phyloP scores from a whole-genome alignment of 2,329 filamentous ascomycete genomes.

The Scedosporium boydii region DNA sequence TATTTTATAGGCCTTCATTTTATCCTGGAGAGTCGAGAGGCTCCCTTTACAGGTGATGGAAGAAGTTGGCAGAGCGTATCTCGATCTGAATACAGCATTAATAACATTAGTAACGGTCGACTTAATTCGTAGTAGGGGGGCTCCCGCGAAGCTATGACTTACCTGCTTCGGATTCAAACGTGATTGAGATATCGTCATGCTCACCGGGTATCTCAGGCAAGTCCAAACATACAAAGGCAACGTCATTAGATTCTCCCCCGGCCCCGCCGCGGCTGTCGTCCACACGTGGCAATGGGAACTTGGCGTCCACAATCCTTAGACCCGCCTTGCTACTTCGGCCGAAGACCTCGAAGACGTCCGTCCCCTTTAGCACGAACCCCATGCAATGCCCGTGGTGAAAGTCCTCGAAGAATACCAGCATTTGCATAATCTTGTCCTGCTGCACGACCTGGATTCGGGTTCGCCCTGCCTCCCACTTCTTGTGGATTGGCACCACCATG shows the following conservation, averaged over 20 bases:
- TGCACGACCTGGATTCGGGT: constrained; percentile 74
- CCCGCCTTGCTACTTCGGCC: constrained; percentile 56
- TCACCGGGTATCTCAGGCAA: constrained; percentile 83
- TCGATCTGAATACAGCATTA: constrained; percentile 31
- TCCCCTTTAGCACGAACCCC: constrained; percentile 78
- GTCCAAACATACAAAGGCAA: constrained; percentile 75
- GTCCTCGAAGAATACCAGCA: constrained; percentile 80
- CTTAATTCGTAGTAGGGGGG: neutral
- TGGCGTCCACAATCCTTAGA: constrained; percentile 77
- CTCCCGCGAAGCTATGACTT: constrained; percentile 25
- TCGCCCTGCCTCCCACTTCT: constrained; percentile 81
- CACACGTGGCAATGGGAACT: constrained; percentile 71
- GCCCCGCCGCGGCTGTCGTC: neutral
- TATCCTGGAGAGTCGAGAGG: constrained; percentile 20
- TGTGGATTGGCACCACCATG: constrained; percentile 88
- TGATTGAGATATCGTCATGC: constrained; percentile 81
- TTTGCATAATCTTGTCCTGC: constrained; percentile 64
- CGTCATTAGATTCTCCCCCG: constrained; percentile 36
- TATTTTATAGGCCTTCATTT: neutral
- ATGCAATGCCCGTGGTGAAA: constrained; percentile 82
- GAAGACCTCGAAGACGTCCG: constrained; percentile 70
- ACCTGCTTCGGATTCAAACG: constrained; percentile 75
- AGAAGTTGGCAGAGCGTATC: constrained; percentile 41
- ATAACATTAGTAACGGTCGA: neutral
- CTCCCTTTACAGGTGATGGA: constrained; percentile 47